Base-by-base conservation (phyloP, 257 asterid genomes). In the Solanum habrochaites region DNA sequence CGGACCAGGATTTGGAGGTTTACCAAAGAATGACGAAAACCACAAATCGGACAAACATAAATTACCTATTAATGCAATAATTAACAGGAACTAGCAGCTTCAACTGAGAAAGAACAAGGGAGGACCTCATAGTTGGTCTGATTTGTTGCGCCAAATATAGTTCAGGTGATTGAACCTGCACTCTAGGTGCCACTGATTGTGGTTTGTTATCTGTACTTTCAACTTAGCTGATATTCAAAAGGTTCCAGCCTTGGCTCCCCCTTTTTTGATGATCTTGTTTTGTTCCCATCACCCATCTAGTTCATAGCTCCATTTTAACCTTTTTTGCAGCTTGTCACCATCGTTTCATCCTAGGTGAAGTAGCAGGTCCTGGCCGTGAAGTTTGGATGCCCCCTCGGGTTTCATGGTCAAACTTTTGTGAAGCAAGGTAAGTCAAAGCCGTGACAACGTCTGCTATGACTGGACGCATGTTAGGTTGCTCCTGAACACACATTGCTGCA, bases 401-500 rank as follows among this genome's bases (percentile, higher is more conserved):
- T 67, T 89, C 92, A 5, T 91, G 90, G 78, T 94, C 90, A 31
- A 89, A 94, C 31, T 94, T 94, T 85, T 95, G 97, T 16, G 95
- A 85, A 47, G 98, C 92, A 14, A 96, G 98, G 91, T 94, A 95
- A 35, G 92, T 89, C 85, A 96, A 89, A 70, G 99, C 99, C 0
- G 98, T 95, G 83, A 96, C 99, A 27, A 96, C 98, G 32, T 96
- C 99, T 0, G 98, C 96, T 27, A 96, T 95, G 80, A 87, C 90
- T 56, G 98, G 99, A 2, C 98, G 93, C 90, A 93, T 67, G 85
- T 89, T 88, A 25, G 99, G 98, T 83, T 94, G 94, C 85, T 96
- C 99, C 87, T 96, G 98, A 52, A 94, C 95, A 80, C 99, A 96
- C 98, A 96, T 94, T 52, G 98, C 96, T 72, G 98, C 99, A 81